Evolutionary conservation across 2,329 filamentous ascomycete genomes (phyloP).

Genomic region (Pseudogymnoascus sp.): DNA sequence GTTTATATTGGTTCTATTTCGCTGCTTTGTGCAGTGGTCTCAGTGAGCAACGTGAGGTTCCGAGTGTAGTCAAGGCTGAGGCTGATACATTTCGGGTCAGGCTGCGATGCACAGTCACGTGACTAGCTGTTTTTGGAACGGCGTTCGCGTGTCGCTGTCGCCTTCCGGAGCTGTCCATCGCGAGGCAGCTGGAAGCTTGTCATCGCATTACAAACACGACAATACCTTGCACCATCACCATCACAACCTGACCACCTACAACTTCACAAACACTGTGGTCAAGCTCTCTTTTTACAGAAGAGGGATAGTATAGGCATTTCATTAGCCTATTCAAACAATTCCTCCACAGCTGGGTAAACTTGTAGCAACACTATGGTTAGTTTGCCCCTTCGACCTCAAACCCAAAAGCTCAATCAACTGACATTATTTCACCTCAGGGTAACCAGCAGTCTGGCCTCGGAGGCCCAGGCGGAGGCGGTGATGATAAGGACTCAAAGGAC

Average conservation of each 20-base stretch:
- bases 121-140: background rate
- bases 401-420: background rate
- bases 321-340: slow-evolving; percentile 4
- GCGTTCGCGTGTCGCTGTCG: slow-evolving; percentile 21
- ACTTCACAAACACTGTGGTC: background rate
- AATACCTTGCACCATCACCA: slow-evolving; percentile 13
- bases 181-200: slow-evolving; percentile 15
- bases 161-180: slow-evolving; percentile 19
- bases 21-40: background rate
- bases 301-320: background rate
- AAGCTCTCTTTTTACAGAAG: slow-evolving; percentile 1
- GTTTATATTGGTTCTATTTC: background rate
- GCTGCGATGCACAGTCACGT: background rate
- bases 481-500: slow-evolving; percentile 78
- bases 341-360: slow-evolving; percentile 1
- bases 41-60: background rate
- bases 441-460: slow-evolving; percentile 38
- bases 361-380: slow-evolving; percentile 8
- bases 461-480: slow-evolving; percentile 48
- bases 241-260: slow-evolving; percentile 13
- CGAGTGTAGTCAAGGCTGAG: background rate
- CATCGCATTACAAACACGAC: slow-evolving; percentile 20
- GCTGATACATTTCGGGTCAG: slow-evolving; percentile 3
- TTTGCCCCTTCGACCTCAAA: background rate
- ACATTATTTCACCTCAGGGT: slow-evolving; percentile 20